Conservation (phyloP, 805 yeast species). For the Debaryomyces prosopidis region DNA sequence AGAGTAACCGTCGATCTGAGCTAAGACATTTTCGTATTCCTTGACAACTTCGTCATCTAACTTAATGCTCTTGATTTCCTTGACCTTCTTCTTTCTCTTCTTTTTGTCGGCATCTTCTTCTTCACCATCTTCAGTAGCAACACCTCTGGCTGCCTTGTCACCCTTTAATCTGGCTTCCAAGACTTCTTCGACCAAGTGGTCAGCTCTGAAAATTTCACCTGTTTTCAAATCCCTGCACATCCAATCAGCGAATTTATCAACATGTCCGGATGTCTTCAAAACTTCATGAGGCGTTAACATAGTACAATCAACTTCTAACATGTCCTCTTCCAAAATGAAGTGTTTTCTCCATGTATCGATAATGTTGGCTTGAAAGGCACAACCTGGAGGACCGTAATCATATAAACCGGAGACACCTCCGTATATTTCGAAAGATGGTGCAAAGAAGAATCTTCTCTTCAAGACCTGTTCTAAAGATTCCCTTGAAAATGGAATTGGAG, state of each 20-base stretch:
- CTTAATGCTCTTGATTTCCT: conserved; percentile 86
- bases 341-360: conserved; percentile 97
- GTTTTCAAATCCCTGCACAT: conserved; percentile 95
- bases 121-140: conserved; percentile 49
- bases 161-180: conserved; percentile 95
- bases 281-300: conserved; percentile 98
- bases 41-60: conserved; percentile 76
- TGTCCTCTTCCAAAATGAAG: conserved; percentile 95
- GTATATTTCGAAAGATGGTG: conserved; percentile 95
- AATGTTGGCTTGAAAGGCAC: conserved; percentile 95
- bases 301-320: conserved; percentile 97
- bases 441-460: conserved; percentile 94
- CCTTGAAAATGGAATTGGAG: conserved; percentile 61
- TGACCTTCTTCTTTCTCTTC: conserved; percentile 82
- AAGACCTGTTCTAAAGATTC: conserved; percentile 87
- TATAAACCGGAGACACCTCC: conserved; percentile 98
- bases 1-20: conserved; percentile 92
- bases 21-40: conserved; percentile 85
- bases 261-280: conserved; percentile 97
- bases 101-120: conserved; percentile 71
- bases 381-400: conserved; percentile 99
- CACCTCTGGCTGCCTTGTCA: conserved; percentile 94
- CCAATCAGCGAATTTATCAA: conserved; percentile 98
- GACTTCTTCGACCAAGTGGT: conserved; percentile 97
- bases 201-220: conserved; percentile 98